Evolutionary conservation across 768 basidiomycete genomes (phyloP), one percentile per base, ranked within the genome.

Genomic region (Hericium erinaceus): DNA sequence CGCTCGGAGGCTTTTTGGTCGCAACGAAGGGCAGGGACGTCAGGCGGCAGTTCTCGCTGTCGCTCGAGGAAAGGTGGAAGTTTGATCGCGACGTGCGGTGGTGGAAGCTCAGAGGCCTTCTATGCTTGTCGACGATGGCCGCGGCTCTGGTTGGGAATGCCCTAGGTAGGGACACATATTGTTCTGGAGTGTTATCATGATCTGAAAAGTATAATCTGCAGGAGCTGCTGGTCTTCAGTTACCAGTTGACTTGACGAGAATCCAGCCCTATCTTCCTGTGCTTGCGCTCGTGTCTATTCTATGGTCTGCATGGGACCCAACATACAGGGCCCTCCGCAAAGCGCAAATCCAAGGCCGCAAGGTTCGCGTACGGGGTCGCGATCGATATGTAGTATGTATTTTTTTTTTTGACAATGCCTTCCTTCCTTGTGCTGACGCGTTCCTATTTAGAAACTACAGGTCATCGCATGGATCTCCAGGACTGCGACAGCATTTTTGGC

Each of bases 261-360:
- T 61, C 15, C 18, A 48, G 9, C 41, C 79, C 10, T 60, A 67
- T 4, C 71, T 86, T 53, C 83, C 88, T 2, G 28, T 75, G 3
- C 48, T 88, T 18, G 70, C 75, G 28, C 48, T 84, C 0, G 11
- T 81, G 15, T 92, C 92, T 18, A 65, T 93, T 15, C 65, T 86
- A 6, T 95, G 92, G 86, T 83, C 83, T 0, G 82, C 78, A 1
- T 95, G 93, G 93, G 84, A 95, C 66, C 92, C 91, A 12, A 88
- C 87, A 18, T 92, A 92, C 69, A 70, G 78, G 22, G 73, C 79
- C 10, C 72, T 80, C 55, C 77, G 77, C 61, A 77, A 73, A 61
- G 82, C 85, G 12, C 78, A 80, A 63, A 72, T 79, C 44, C 88
- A 91, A 73, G 87, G 89, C 2, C 80, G 88, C 18, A 79, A 83